Conservation (phyloP, 1,139 yeast species). For the Hyphopichia burtonii region DNA sequence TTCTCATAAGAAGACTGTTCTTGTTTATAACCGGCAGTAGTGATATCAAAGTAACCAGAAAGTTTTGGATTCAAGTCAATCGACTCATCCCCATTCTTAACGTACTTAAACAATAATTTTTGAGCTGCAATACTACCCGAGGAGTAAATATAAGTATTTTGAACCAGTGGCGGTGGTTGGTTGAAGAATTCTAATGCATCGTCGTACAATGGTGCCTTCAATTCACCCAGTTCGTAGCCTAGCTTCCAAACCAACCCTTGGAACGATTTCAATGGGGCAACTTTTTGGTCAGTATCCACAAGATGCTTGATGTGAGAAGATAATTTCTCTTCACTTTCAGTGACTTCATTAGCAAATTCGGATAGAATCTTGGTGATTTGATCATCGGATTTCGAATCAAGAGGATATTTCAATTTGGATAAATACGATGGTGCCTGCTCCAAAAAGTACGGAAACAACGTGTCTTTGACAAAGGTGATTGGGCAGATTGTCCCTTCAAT, state of each 20-base stretch:
- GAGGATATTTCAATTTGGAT: constrained; percentile 32
- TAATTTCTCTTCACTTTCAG: constrained; percentile 24
- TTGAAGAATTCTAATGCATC: constrained; percentile 69
- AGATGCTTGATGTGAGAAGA: constrained; percentile 50
- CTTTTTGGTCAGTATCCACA: constrained; percentile 71
- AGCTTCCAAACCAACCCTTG: constrained; percentile 84
- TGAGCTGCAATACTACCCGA: constrained; percentile 93
- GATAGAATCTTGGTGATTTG: constrained; percentile 31
- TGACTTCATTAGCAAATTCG: constrained; percentile 43
- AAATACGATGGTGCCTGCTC: constrained; percentile 25
- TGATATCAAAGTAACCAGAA: constrained; percentile 78
- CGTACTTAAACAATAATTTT: constrained; percentile 68
- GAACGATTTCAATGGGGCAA: constrained; percentile 68
- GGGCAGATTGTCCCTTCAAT: constrained; percentile 95
- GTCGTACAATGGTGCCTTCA: constrained; percentile 71
- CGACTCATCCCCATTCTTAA: constrained; percentile 25
- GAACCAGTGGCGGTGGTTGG: constrained; percentile 21
- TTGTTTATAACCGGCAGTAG: constrained; percentile 75
- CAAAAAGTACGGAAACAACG: constrained; percentile 55
- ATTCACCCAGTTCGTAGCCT: constrained; percentile 74
- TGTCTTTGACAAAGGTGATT: constrained; percentile 79
- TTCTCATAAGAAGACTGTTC: constrained; percentile 55
- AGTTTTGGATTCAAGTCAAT: constrained; percentile 55
- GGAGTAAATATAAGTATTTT: constrained; percentile 70
- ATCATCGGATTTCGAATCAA: constrained; percentile 13